Conservation (phyloP, 2,329 filamentous ascomycete species). For the Diaporthe longicolla region DNA sequence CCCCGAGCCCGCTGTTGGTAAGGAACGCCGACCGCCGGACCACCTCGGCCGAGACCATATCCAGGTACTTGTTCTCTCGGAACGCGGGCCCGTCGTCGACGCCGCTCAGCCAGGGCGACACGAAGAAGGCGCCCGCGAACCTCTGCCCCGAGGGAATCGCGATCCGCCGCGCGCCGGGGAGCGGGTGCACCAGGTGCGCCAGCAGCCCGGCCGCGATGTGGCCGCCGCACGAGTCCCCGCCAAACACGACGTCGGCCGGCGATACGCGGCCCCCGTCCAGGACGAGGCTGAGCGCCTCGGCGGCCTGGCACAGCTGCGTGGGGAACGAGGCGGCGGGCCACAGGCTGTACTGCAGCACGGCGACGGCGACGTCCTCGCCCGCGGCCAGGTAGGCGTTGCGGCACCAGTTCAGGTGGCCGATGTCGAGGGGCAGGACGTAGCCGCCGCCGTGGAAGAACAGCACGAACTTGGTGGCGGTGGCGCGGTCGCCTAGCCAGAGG, state of each 20-base stretch:
- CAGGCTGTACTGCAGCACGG: conserved; percentile 52
- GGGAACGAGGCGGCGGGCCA: conserved; percentile 49
- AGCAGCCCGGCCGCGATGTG: conserved; percentile 53
- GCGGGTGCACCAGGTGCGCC: conserved; percentile 52
- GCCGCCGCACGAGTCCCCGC: conserved; percentile 56
- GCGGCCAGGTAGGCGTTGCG: conserved; percentile 46
- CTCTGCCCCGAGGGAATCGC: conserved; percentile 44
- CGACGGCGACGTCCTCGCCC: conserved; percentile 9
- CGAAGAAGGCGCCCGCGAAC: conserved; percentile 51
- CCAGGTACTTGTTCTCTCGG: conserved; percentile 13
- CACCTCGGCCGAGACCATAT: conserved; percentile 26
- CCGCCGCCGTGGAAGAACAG: conserved; percentile 52
- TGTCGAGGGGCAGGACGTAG: conserved; percentile 45
- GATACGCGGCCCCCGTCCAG: conserved; percentile 48
- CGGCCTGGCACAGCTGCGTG: conserved; percentile 51
- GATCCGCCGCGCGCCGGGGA: conserved; percentile 45
- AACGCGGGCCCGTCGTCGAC: conserved; percentile 1
- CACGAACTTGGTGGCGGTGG: conserved; percentile 48
- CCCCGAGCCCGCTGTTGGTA: neutral
- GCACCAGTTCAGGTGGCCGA: conserved; percentile 49
- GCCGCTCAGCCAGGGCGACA: conserved; percentile 41
- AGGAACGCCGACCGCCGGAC: neutral
- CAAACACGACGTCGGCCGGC: conserved; percentile 52
- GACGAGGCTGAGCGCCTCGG: conserved; percentile 49
- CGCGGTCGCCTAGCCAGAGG: conserved; percentile 50